Evolutionary conservation across 345 rosid species (phyloP).

Genomic region (Erysimum cheiranthoides): DNA sequence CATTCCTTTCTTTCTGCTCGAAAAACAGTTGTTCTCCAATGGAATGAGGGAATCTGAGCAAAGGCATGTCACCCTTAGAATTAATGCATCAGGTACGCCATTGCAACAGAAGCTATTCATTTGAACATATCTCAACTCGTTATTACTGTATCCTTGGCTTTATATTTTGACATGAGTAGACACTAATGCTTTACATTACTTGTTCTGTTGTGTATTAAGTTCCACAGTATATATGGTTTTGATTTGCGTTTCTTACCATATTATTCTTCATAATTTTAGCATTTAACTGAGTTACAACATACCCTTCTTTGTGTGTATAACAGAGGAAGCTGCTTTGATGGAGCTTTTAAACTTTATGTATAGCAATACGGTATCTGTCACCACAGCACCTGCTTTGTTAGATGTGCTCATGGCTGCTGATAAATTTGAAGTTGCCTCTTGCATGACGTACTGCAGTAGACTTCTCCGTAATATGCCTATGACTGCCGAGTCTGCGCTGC

Average conservation of each 20-base stretch:
- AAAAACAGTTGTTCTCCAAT: conserved; percentile 82
- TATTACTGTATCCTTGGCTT: neutral
- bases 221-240: neutral
- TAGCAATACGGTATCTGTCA: conserved; percentile 69
- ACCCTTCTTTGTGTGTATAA: conserved; percentile 16
- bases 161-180: neutral
- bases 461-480: conserved; percentile 73
- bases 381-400: conserved; percentile 82
- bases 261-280: neutral
- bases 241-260: neutral
- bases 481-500: conserved; percentile 94
- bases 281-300: neutral
- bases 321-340: conserved; percentile 98
- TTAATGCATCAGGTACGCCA: conserved; percentile 77
- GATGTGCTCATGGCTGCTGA: conserved; percentile 99
- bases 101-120: conserved; percentile 1
- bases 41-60: conserved; percentile 99
- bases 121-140: neutral
- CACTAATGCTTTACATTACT: neutral
- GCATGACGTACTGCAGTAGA: conserved; percentile 93
- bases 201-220: conserved; percentile 5
- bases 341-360: conserved; percentile 96
- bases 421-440: conserved; percentile 98
- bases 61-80: conserved; percentile 83
- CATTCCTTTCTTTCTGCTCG: neutral